Conservation (phyloP, 345 rosid genomes). For the Clarkia xantiana region DNA sequence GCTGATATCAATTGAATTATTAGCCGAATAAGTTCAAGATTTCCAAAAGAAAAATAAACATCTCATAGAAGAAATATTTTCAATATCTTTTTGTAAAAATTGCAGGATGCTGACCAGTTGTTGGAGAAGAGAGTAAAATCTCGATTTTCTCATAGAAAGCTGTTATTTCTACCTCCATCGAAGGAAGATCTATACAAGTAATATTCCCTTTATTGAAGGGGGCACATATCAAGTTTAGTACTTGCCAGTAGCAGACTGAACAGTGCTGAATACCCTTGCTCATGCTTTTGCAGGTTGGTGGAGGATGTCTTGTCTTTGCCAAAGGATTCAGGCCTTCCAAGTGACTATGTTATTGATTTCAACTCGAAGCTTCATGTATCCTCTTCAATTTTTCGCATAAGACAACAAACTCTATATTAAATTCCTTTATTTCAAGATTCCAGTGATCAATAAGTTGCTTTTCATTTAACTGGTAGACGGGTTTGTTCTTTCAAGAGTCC, state of each 20-base stretch:
- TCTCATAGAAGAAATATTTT: slow-evolving; percentile 1
- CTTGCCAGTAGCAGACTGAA: neutral
- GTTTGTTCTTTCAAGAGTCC: no score
- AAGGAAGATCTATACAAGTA: slow-evolving; percentile 59
- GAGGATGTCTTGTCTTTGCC: slow-evolving; percentile 68
- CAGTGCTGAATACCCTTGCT: neutral
- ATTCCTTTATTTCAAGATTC: no score
- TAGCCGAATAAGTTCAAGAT: neutral
- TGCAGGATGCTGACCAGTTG: slow-evolving; percentile 93
- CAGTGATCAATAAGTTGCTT: no score
- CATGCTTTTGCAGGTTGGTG: slow-evolving; percentile 49
- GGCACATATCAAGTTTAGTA: neutral
- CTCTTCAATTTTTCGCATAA: slow-evolving; percentile 7
- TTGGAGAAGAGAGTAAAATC: slow-evolving; percentile 93
- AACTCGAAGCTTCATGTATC: slow-evolving; percentile 66
- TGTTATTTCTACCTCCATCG: slow-evolving; percentile 71
- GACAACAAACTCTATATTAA: no score
- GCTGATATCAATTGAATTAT: neutral
- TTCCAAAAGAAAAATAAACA: no score
- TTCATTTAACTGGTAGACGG: no score
- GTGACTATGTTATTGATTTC: slow-evolving; percentile 45
- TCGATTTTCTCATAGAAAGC: slow-evolving; percentile 78
- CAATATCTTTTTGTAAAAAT: neutral
- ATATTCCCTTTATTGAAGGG: neutral
- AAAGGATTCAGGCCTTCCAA: slow-evolving; percentile 44